Base-by-base conservation (phyloP, 305 asterid genomes). In the Andrographis paniculata region DNA sequence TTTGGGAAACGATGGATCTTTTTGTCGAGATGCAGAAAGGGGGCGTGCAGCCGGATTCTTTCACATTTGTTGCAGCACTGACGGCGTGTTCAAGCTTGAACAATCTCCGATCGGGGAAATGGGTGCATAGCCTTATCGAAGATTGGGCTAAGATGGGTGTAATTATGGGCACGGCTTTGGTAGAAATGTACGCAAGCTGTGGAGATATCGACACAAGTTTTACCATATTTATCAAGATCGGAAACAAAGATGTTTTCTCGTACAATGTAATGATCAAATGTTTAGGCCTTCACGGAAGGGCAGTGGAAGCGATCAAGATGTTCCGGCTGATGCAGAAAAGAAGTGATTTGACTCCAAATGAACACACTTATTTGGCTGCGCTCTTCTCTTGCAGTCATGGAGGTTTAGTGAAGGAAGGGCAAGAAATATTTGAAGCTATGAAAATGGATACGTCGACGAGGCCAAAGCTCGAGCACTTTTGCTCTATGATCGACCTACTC, bases 151-250 rank as follows among this genome's bases (percentile, higher is more conserved):
- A 58, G 15, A 42, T 65, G 58, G 69, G 62, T 18, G 63, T 70
- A 16, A 61, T 61, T 31, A 69, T 62, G 19, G 74, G 78, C 35
- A 70, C 82, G 9, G 50, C 61, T 55, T 69, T 74, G 15, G 50
- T 65, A 30, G 75, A 70, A 48, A 67, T 74, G 73, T 74, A 74
- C 42, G 78, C 82, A 30, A 74, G 64, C 41, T 74, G 73, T 61
- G 78, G 82, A 49, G 71, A 70, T 40, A 55, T 67, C 17, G 42
- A 61, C 31, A 64, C 41, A 28, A 62, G 60, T 28, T 74, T 70
- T 37, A 16, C 68, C 1, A 49, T 55, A 10, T 74, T 74, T 40
- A 28, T 70, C 55, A 70, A 74, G 44, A 61, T 56, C 0, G 62
- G 59, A 2, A 58, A 64, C 51, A 70, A 70, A 33, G 78, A 74